phyloP scores from a whole-genome alignment of 2,329 filamentous ascomycete species.

The Trichoderma afroharzianum region DNA sequence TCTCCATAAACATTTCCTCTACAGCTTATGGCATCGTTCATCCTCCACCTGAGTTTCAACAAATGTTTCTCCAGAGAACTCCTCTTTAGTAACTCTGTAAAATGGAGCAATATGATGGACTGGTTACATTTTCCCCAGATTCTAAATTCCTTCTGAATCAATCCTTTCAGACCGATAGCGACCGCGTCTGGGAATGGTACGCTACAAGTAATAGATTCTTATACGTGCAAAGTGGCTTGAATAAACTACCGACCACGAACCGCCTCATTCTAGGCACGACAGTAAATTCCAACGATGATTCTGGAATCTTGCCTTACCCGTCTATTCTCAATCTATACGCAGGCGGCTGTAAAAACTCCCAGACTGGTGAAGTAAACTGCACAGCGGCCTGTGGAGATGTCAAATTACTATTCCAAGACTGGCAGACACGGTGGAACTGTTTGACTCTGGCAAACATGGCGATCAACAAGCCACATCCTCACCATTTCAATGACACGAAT shows the following conservation, averaged over 20 bases:
- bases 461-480: not conserved
- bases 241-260: not conserved
- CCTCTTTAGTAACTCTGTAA: not conserved
- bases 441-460: slow-evolving; percentile 1
- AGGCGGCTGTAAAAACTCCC: not conserved
- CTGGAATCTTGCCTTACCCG: not conserved
- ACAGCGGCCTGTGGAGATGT: not conserved
- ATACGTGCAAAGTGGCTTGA: not conserved
- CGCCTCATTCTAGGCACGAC: not conserved
- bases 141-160: not conserved
- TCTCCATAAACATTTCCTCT: too few relatives aligned
- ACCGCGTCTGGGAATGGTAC: too few relatives aligned
- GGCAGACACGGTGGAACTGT: slow-evolving; percentile 7
- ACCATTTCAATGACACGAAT: not conserved
- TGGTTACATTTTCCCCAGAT: not conserved
- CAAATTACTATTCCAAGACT: not conserved
- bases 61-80: not conserved
- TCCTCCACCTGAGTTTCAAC: not conserved
- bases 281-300: not conserved
- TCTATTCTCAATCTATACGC: not conserved
- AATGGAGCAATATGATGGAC: not conserved
- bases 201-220: not conserved
- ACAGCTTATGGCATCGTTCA: too few relatives aligned
- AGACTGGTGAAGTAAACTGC: not conserved
- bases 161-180: not conserved